A percentile compares a stretch with the other conserved stretches of the same genome.
phyloP scores from a whole-genome alignment of 148 eudicot genomes.

The Polygonum maritimum region DNA sequence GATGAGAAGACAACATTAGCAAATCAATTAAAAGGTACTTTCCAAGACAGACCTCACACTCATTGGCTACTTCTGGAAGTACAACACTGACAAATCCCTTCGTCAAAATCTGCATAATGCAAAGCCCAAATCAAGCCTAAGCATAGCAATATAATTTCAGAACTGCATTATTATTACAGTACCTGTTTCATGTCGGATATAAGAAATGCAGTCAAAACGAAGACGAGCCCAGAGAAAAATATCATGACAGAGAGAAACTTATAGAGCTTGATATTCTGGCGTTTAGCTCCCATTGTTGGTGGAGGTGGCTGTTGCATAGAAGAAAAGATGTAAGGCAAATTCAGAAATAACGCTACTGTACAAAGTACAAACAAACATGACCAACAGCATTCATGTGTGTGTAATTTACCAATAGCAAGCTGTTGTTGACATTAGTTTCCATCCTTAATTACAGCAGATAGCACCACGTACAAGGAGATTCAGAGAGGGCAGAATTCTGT shows the following conservation, averaged over 20 bases:
- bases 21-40: neutral
- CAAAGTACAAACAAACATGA: neutral
- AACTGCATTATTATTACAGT: constrained; percentile 2
- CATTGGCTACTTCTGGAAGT: constrained; percentile 18
- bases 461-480: neutral
- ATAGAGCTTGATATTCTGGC: constrained; percentile 23
- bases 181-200: constrained; percentile 40
- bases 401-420: neutral
- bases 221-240: constrained; percentile 37
- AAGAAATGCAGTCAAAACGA: constrained; percentile 32
- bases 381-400: neutral
- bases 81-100: constrained; percentile 15
- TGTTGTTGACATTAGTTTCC: neutral
- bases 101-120: neutral
- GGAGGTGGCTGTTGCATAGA: constrained; percentile 13
- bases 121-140: neutral
- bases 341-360: neutral
- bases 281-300: constrained; percentile 17
- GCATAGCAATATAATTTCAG: neutral
- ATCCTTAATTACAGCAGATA: neutral
- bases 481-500: too few species aligned
- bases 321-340: neutral
- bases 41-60: constrained; percentile 41
- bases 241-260: constrained; percentile 23
- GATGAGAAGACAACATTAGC: neutral